Conservation (phyloP, 768 basidiomycete genomes). For the Mycena rosella region DNA sequence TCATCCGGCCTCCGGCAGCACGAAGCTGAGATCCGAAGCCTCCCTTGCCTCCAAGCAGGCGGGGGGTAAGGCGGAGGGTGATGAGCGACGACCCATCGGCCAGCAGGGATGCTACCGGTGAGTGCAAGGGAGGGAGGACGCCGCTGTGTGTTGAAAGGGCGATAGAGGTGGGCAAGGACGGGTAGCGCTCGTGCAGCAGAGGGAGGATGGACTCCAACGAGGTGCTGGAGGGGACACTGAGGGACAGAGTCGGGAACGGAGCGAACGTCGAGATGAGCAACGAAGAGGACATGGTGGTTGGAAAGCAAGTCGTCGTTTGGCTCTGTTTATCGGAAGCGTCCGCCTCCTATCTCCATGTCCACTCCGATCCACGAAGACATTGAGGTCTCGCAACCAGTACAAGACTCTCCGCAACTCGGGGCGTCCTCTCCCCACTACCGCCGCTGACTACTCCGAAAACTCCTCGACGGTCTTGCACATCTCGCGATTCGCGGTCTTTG, state of each 20-base stretch:
- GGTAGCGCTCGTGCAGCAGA: constrained; percentile 61
- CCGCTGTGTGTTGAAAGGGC: constrained; percentile 57
- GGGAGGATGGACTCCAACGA: constrained; percentile 56
- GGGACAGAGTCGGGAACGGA: constrained; percentile 69
- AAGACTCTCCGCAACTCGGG: no score
- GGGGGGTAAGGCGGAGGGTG: constrained; percentile 79
- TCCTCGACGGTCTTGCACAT: no score
- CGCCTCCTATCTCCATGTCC: no score
- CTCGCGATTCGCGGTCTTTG: no score
- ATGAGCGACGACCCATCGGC: constrained; percentile 56
- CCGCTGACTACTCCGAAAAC: no score
- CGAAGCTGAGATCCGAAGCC: constrained; percentile 97
- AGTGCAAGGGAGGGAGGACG: constrained; percentile 52
- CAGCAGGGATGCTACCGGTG: constrained; percentile 42
- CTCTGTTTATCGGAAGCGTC: background rate
- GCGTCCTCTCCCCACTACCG: no score
- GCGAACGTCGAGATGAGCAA: constrained; percentile 71
- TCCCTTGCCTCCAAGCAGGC: constrained; percentile 92
- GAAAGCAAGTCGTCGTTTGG: background rate
- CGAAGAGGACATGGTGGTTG: constrained; percentile 27
- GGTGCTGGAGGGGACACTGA: constrained; percentile 58
- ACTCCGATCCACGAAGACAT: no score
- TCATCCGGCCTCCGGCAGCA: constrained; percentile 98
- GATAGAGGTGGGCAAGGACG: constrained; percentile 60
- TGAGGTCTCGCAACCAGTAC: no score